Evolutionary conservation across 768 basidiomycete species (phyloP), one percentile per base, ranked within the genome.

Genomic region (Omphalotus guepiniiformis): DNA sequence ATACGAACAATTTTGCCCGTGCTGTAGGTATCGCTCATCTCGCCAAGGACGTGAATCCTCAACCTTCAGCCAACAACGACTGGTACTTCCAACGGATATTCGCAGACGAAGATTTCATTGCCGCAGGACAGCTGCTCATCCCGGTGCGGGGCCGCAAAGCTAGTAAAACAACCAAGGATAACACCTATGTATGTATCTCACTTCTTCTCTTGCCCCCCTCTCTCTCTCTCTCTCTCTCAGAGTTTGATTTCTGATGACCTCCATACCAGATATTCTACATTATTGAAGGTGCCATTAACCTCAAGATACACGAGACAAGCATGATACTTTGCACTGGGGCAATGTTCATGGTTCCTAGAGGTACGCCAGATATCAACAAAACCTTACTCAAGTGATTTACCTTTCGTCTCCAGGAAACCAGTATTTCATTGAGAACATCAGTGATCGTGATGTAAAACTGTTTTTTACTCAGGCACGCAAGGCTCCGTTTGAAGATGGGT

Each of bases 51-150:
- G 73, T 93, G 12, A 57, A 75, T 2, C 85, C 85, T 1, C 71
- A 74, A 48, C 60, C 71, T 15, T 80, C 88, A 0, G 73, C 72
- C 7, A 81, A 82, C 51, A 75, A 75, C 42, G 73, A 74, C 9
- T 98, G 93, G 83, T 73, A 72, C 19, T 99, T 91, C 63, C 87
- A 95, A 59, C 94, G 93, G 67, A 78, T 96, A 18, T 95, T 94
- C 58, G 83, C 86, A 22, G 95, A 98, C 53, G 88, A 82, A 38
- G 82, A 89, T 37, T 97, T 90, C 61, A 82, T 97, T 50, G 95
- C 93, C 1, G 86, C 91, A 25, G 96, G 96, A 0, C 81, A 93
- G 53, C 73, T 98, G 37, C 72, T 78, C 44, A 86, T 98, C 32
- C 92, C 92, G 3, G 80, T 87, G 1, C 71, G 78, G 6, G 78